Evolutionary conservation across 768 basidiomycete species (phyloP).

Genomic region (Mycena sanguinolenta): DNA sequence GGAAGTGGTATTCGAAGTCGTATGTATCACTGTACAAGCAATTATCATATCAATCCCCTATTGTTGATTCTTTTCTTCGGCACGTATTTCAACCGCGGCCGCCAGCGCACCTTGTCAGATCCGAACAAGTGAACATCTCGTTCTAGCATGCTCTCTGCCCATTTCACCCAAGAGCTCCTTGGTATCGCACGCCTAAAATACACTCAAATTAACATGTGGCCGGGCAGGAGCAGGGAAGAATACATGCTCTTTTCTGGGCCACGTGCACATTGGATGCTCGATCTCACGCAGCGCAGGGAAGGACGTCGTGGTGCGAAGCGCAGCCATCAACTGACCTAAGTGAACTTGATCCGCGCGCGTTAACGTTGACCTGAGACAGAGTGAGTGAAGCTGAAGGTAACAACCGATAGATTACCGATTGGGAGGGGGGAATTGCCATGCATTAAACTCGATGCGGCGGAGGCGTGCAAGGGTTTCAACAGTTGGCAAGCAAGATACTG

Average conservation of each 20-base stretch:
- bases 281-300: constrained; percentile 19
- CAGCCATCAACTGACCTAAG: neutral
- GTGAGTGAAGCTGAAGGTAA: too few relatives aligned
- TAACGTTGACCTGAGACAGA: neutral
- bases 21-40: too few relatives aligned
- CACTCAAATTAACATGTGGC: neutral
- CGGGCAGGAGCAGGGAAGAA: neutral
- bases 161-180: constrained; percentile 11
- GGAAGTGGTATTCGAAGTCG: too few relatives aligned
- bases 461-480: too few relatives aligned
- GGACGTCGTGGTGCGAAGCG: neutral
- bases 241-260: constrained; percentile 17
- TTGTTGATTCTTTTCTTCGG: too few relatives aligned
- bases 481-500: too few relatives aligned
- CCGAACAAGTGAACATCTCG: neutral
- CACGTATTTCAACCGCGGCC: constrained; percentile 1
- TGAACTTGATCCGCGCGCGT: neutral
- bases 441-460: too few relatives aligned
- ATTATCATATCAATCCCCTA: too few relatives aligned
- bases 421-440: too few relatives aligned
- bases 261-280: constrained; percentile 3
- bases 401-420: too few relatives aligned
- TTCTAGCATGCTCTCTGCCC: constrained; percentile 7
- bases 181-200: neutral
- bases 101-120: neutral